These are phyloP conservation scores for Vicia sativa DNA, from an alignment of 306 rosid genomes.

Conservation along the genomic window DNA sequence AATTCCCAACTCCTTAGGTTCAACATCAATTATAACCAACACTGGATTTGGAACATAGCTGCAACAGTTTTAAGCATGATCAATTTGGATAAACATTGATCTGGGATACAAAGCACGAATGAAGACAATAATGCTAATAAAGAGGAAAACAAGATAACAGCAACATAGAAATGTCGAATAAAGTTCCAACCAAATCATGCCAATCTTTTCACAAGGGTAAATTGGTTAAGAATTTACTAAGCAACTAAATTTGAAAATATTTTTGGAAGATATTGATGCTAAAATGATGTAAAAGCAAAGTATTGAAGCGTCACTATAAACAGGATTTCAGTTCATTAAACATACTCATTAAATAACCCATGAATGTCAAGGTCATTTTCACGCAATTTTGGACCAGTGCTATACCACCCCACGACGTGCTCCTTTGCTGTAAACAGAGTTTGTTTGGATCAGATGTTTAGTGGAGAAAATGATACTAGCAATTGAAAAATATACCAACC, in stretches of 20 bases:
- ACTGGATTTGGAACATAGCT: constrained; percentile 92
- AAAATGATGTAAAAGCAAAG: not conserved
- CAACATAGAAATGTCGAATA: constrained; percentile 10
- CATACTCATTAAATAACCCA: constrained; percentile 72
- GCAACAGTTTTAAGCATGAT: constrained; percentile 34
- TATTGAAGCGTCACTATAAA: constrained; percentile 34
- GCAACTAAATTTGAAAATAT: not conserved
- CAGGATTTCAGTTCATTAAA: constrained; percentile 37
- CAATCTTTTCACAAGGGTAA: not conserved
- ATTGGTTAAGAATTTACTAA: not conserved
- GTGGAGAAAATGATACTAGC: not conserved
- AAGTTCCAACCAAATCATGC: constrained; percentile 27
- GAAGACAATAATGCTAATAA: constrained; percentile 11
- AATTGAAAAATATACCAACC: constrained; percentile 9
- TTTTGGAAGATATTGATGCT: not conserved
- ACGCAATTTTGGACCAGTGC: constrained; percentile 88
- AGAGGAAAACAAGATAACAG: not conserved
- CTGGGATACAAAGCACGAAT: constrained; percentile 1
- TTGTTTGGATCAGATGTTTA: constrained; percentile 17
- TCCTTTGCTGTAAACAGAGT: constrained; percentile 67
- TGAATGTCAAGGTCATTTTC: constrained; percentile 93
- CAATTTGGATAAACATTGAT: constrained; percentile 18
- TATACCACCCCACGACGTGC: constrained; percentile 93
- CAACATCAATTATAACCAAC: constrained; percentile 87
- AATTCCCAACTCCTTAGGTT: constrained; percentile 90